phyloP scores from a whole-genome alignment of 805 yeast genomes.

The Nakazawaea anatomiae region DNA sequence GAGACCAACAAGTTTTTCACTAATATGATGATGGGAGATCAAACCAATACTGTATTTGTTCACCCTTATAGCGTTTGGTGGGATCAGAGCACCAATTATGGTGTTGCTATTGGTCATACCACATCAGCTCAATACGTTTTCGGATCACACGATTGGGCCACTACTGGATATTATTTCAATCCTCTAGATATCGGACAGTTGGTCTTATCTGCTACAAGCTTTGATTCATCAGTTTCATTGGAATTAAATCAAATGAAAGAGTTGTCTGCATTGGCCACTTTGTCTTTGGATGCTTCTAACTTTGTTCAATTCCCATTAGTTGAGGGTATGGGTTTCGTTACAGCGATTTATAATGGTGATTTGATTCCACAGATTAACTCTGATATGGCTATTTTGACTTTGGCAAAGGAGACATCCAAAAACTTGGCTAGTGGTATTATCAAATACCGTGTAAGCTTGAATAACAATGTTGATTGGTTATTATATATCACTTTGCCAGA shows the following conservation, averaged over 20 bases:
- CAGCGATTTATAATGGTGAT: constrained; percentile 44
- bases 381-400: constrained; percentile 36
- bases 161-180: constrained; percentile 42
- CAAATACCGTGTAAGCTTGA: constrained; percentile 34
- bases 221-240: constrained; percentile 32
- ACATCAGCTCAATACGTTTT: constrained; percentile 33
- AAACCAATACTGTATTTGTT: constrained; percentile 49
- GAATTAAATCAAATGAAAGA: constrained; percentile 40
- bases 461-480: constrained; percentile 42
- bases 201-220: constrained; percentile 47
- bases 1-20: constrained; percentile 77
- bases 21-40: constrained; percentile 53
- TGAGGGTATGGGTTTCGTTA: constrained; percentile 55
- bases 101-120: constrained; percentile 60
- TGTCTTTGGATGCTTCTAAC: constrained; percentile 29
- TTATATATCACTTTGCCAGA: constrained; percentile 40
- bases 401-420: constrained; percentile 28
- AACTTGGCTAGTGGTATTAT: constrained; percentile 22
- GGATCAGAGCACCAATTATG: constrained; percentile 34
- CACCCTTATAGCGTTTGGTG: constrained; percentile 64
- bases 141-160: constrained; percentile 40
- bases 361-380: constrained; percentile 41
- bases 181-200: constrained; percentile 53
- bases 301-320: constrained; percentile 44
- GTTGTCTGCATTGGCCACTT: constrained; percentile 44